Base-by-base conservation (phyloP, 2,329 filamentous ascomycete genomes). In the Colletotrichum spaethianum region DNA sequence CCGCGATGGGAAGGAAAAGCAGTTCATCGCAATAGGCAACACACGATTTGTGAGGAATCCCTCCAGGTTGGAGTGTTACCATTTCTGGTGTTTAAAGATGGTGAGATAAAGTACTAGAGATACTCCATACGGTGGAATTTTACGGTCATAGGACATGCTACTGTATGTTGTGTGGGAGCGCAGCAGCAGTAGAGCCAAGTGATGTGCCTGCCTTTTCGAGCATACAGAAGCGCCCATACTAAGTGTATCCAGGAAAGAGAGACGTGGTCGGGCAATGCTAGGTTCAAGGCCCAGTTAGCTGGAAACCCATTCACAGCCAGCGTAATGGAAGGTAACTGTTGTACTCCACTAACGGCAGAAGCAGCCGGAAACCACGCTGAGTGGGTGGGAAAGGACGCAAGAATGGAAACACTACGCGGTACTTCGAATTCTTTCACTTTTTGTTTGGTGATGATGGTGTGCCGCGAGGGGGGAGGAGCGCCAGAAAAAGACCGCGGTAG, bases 401-500 rank as follows among this genome's bases (percentile, higher is more conserved):
- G 14, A 3, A 52, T 20, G 48, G 3, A 52, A 52, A 52, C 3
- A 8, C 48, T 28, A 7, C 14, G 20, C 8, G 33, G 33, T 36
- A 52, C 26, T 28, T 20, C 18, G 26, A 12, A 12, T 16, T 28
- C 3, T 4, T 50, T 50, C 2, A 28, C 23, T 26, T 14, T 18
- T 14, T 18, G 12, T 28, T 26, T 48, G 4, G 46, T 16, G 46
- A 42, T 31, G 14, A 53, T 40, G 23, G 23, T 60, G 20, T 36
- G 31, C 23, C 44, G 28, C 31, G 18, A 28, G 31, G 59, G 33
- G 31, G n/a, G 38, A 28, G 44, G n/a, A 60, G 44, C n/a, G 38
- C 16, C 20, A 55, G n/a, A 70, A 46, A 67, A 61, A 61, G 68
- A 20, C 68, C 63, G 68, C 63, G 48, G 68, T 70, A 70, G 68